Conservation (phyloP, 2,329 filamentous ascomycete species). For the Rhexocercosporidium sp. region DNA sequence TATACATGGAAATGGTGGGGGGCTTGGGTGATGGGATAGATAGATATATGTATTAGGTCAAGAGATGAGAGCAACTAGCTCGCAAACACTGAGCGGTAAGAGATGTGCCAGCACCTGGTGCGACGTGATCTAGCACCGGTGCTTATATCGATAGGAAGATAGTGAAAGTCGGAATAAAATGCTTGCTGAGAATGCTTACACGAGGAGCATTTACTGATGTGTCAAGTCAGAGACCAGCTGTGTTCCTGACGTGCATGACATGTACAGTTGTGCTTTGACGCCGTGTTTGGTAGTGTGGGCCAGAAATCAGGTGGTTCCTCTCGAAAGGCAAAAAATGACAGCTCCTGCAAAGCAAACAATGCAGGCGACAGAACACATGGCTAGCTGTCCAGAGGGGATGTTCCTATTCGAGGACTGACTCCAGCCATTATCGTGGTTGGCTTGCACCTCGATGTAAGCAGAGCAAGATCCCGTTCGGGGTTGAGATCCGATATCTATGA, state of each 20-base stretch:
- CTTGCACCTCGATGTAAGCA: background rate
- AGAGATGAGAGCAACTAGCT: background rate
- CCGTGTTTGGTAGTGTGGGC: background rate
- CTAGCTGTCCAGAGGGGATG: background rate
- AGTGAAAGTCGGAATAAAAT: background rate
- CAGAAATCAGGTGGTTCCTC: background rate
- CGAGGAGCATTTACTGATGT: conserved; percentile 7
- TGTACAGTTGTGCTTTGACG: background rate
- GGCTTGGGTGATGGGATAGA: background rate
- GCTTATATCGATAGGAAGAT: background rate
- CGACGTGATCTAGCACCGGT: background rate
- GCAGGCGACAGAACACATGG: background rate
- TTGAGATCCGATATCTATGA: background rate
- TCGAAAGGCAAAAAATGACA: background rate
- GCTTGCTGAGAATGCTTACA: conserved; percentile 6
- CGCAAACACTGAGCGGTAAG: conserved; percentile 2
- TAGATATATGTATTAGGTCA: conserved; percentile 3
- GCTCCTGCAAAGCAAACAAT: background rate
- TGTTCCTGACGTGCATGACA: background rate
- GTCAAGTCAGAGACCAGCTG: background rate
- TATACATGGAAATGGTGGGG: background rate
- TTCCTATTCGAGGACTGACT: background rate
- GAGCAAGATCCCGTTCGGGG: background rate
- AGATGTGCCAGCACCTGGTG: conserved; percentile 10
- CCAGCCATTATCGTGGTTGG: background rate